Conservation (phyloP, 495 filamentous ascomycete genomes). For the Xylaria curta region DNA sequence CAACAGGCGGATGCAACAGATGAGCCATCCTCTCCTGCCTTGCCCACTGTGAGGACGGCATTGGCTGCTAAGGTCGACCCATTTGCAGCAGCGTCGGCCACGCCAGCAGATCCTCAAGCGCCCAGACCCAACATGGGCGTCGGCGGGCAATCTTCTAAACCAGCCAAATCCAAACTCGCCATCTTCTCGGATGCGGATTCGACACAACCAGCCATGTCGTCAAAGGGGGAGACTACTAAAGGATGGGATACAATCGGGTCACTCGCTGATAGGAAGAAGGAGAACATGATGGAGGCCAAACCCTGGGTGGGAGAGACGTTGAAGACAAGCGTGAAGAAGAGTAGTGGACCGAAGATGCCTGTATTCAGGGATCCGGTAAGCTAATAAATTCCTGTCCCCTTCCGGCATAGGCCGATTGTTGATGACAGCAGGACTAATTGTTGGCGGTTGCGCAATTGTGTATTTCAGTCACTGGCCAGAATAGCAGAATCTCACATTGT, state of each 20-base stretch:
- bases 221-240: conserved; percentile 52
- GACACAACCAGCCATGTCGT: conserved; percentile 53
- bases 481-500: conserved; percentile 57
- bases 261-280: conserved; percentile 86
- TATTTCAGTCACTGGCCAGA: conserved; percentile 59
- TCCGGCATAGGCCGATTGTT: conserved; percentile 67
- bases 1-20: conserved; percentile 61
- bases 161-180: conserved; percentile 76
- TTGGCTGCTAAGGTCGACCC: conserved; percentile 86
- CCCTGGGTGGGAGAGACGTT: conserved; percentile 93
- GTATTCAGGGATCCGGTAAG: conserved; percentile 97
- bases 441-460: conserved; percentile 59
- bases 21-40: conserved; percentile 81
- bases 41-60: conserved; percentile 83
- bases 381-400: conserved; percentile 38
- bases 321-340: conserved; percentile 81
- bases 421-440: conserved; percentile 98
- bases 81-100: conserved; percentile 60
- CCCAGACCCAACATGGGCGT: conserved; percentile 55
- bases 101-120: conserved; percentile 70
- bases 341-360: conserved; percentile 78
- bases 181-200: conserved; percentile 85
- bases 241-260: conserved; percentile 95
- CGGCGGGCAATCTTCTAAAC: conserved; percentile 49
- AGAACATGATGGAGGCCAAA: conserved; percentile 84